Base-by-base conservation (phyloP, 2,329 filamentous ascomycete genomes). In the Chrysoporthe deuterocubensis region DNA sequence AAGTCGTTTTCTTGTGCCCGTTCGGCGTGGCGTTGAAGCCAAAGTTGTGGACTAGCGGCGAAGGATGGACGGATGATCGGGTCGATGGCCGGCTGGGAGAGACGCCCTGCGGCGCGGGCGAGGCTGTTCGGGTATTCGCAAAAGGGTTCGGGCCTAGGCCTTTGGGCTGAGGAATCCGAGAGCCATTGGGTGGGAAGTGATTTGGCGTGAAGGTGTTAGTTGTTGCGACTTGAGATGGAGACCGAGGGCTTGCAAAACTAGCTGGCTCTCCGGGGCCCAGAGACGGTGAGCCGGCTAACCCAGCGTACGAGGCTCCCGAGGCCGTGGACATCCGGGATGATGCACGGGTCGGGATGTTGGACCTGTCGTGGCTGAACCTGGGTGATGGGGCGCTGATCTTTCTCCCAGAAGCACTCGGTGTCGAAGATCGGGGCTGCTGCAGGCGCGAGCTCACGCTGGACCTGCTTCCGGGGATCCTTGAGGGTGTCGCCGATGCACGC, bases 171-270 rank as follows among this genome's bases (percentile, higher is more conserved):
- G 68, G 70, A 61, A 69, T 66, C 18, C 60, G 64, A 11, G 62
- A 71, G 54, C 58, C 67, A 64, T 58, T 71, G 40, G 57, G 37
- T 5, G 37, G 44, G 40, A 16, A 21, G 37, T 32, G 40, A 34
- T 57, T 69, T 40, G 70, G 58, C 46, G 72, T 67, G 50, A 73
- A 74, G 4, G 71, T 71, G 37, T 74, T 74, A 1, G 73, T 64
- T 16, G 50, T 67, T 65, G 34, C 62, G 67, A 11, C 64, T 61
- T 18, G 67, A 70, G 4, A 58, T 72, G 69, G 78, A 2, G 83
- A 83, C 13, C 85, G 81, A 3, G 83, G 78, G 1, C 81, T 81
- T 3, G 87, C 86, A 67, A 84, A 84, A 61, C 86, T 88, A 2
- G 87, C 87, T 2, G 84, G 80, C 43, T 84, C 81, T 21, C 76